Percentiles rank a stretch among this genome's conserved stretches.
Conservation (phyloP, 306 rosid genomes). For the Trifolium pratense region DNA sequence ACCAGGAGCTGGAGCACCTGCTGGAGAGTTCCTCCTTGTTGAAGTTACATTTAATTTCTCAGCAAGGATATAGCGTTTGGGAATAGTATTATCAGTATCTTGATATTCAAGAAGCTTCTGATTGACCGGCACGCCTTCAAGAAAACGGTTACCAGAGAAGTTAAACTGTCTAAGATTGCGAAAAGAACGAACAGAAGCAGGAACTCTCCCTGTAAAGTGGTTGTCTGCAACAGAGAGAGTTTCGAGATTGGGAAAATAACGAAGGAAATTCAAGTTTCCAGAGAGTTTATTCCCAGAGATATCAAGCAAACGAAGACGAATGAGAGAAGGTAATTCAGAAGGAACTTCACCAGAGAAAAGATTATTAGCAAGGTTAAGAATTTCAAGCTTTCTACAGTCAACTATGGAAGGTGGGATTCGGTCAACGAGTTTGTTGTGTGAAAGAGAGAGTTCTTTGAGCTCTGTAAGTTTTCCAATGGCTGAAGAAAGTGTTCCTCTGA, state of each 20-base stretch:
- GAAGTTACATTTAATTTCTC: slow-evolving; percentile 39
- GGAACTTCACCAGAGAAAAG: slow-evolving; percentile 75
- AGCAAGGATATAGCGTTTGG: slow-evolving; percentile 57
- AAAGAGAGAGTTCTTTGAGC: slow-evolving; percentile 73
- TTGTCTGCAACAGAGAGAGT: slow-evolving; percentile 73
- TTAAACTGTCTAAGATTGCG: slow-evolving; percentile 76
- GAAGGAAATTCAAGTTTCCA: slow-evolving; percentile 78
- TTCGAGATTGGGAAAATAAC: slow-evolving; percentile 77
- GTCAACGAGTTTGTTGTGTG: slow-evolving; percentile 64
- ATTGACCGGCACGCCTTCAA: slow-evolving; percentile 50
- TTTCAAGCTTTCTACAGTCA: slow-evolving; percentile 82
- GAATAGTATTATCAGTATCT: slow-evolving; percentile 22
- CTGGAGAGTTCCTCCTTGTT: neutral
- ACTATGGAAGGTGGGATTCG: slow-evolving; percentile 64
- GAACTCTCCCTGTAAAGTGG: slow-evolving; percentile 75
- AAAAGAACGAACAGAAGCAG: slow-evolving; percentile 68
- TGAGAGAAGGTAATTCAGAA: slow-evolving; percentile 54
- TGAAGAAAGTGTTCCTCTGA: slow-evolving; percentile 59
- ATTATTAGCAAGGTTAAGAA: slow-evolving; percentile 67
- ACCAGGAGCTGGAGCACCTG: slow-evolving; percentile 45
- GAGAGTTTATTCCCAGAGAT: slow-evolving; percentile 70
- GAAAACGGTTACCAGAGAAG: slow-evolving; percentile 73
- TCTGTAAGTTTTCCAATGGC: slow-evolving; percentile 63
- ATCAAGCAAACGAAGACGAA: slow-evolving; percentile 68
- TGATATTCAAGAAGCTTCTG: neutral